Evolutionary conservation across 768 basidiomycete species (phyloP), one percentile per base, ranked within the genome.

Genomic region (Suillus discolor): DNA sequence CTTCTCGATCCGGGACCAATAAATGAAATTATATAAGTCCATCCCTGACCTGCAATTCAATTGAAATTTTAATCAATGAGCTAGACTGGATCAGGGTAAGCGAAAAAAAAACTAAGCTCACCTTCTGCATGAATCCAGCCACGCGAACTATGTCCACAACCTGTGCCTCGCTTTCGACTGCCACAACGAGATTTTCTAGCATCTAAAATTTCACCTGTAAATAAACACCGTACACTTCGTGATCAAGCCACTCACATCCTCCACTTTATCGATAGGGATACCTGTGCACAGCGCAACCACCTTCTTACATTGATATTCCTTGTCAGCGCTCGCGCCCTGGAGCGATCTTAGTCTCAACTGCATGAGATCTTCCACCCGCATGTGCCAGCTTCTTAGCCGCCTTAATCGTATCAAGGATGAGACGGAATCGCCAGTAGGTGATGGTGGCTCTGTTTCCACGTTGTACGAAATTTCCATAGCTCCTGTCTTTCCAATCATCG

Each of bases 101-200:
- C 67, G 67, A 31, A 31, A 31, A 67, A 57, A 59, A 70, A 69
- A 69, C 49, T 16, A 63, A 12, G 62, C 81, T 34, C 61, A 92
- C 92, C 83, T 93, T 95, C 76, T 93, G 91, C 91, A 96, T 92
- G 76, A 96, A 96, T 2, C 90, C 91, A 57, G 93, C 93, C 47
- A 96, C 91, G 62, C 93, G 87, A 53, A 87, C 88, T 62, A 96
- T 88, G 75, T 96, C 94, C 38, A 92, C 87, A 64, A 91, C 84
- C 66, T 91, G 87, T 2, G 90, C 79, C 72, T 96, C 94, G 71
- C 93, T 96, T 75, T 97, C 94, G 61, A 97, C 87, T 38, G 96
- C 94, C 68, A 91, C 81, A 36, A 96, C 85, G 61, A 97, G 82
- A 68, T 91, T 89, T 69, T 93, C 93, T 63, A 97, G 81, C 88